Evolutionary conservation across 257 asterid species (phyloP), one percentile per base, ranked within the genome.

Genomic region (Solanum bukasovii): DNA sequence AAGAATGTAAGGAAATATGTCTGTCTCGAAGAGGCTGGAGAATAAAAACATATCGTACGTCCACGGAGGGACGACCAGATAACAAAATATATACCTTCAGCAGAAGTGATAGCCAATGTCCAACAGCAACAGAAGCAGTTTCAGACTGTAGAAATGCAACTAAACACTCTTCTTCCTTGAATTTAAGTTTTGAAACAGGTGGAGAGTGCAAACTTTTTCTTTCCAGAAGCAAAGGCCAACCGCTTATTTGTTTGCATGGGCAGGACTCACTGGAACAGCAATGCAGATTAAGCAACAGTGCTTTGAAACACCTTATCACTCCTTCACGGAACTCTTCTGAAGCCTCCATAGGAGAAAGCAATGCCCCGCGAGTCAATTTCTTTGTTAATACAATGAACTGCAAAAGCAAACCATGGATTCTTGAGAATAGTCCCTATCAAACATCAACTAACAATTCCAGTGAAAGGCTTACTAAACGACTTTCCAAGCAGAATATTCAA

Each of bases 311-410:
- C 93, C 93, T 96, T 87, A 97, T 89, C 86, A 95, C 92, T 87
- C 98, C 98, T 93, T 91, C 94, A 88, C 99, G 97, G 86, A 97
- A 96, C 92, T 97, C 99, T 95, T 97, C 99, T 37, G 99, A 91
- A 68, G 99, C 99, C 91, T 94, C 98, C 85, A 31, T 25, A 10
- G 98, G 97, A 89, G 99, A 93, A 83, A 96, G 96, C 93, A 94
- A 91, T 13, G 96, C 98, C 68, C 98, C 98, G 29, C 89, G 84
- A n/a, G 98, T 92, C 95, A 97, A 87, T 91, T 96, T 97, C 94
- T 93, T 96, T 92, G 95, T 90, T 89, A 95, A 79, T 87, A 93
- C 93, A 93, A 93, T 93, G 97, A 97, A 91, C 99, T 97, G 91
- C 90, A 89, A 68, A 78, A 74, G 87, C 71, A 84, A 86, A 61